Percentiles rank a stretch among this genome's conserved stretches.
phyloP scores from a whole-genome alignment of 2,329 filamentous ascomycete species.

The Xylaria sp. region DNA sequence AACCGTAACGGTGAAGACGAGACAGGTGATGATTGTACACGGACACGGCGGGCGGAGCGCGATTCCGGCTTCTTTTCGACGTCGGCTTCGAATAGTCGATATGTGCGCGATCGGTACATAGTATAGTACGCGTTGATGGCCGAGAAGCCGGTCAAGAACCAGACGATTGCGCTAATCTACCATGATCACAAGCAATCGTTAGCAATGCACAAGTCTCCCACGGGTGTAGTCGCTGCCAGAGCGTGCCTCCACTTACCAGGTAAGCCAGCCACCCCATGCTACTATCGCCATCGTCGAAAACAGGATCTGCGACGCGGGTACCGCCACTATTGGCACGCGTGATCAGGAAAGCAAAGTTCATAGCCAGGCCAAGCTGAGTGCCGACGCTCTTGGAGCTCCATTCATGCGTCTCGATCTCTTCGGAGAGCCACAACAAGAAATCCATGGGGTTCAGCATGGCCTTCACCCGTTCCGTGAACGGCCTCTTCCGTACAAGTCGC shows the following conservation, averaged over 20 bases:
- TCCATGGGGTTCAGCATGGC: slow-evolving; percentile 87
- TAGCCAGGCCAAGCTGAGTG: slow-evolving; percentile 75
- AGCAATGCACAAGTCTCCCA: slow-evolving; percentile 3
- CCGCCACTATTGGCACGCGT: slow-evolving; percentile 79
- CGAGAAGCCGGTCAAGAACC: slow-evolving; percentile 74
- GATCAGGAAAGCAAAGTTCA: slow-evolving; percentile 84
- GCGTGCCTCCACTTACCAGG: slow-evolving; percentile 56
- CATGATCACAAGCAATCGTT: slow-evolving; percentile 33
- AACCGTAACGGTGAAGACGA: slow-evolving; percentile 82
- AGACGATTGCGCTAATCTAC: slow-evolving; percentile 76
- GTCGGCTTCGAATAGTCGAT: slow-evolving; percentile 88
- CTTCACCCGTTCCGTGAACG: slow-evolving; percentile 82
- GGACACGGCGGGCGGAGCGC: slow-evolving; percentile 86
- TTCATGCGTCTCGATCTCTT: slow-evolving; percentile 90
- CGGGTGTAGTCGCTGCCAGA: neutral
- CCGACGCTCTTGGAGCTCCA: slow-evolving; percentile 87
- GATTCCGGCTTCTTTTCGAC: slow-evolving; percentile 82
- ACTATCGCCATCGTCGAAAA: slow-evolving; percentile 76
- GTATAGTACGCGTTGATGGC: slow-evolving; percentile 82
- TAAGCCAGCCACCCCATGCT: slow-evolving; percentile 72
- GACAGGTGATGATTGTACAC: slow-evolving; percentile 83
- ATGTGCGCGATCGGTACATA: slow-evolving; percentile 82
- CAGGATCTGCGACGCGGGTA: slow-evolving; percentile 73
- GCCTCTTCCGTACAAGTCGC: slow-evolving; percentile 84
- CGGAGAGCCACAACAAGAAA: slow-evolving; percentile 88